Evolutionary conservation across 2,329 filamentous ascomycete species (phyloP).

Genomic region (Colletotrichum theobromicola): DNA sequence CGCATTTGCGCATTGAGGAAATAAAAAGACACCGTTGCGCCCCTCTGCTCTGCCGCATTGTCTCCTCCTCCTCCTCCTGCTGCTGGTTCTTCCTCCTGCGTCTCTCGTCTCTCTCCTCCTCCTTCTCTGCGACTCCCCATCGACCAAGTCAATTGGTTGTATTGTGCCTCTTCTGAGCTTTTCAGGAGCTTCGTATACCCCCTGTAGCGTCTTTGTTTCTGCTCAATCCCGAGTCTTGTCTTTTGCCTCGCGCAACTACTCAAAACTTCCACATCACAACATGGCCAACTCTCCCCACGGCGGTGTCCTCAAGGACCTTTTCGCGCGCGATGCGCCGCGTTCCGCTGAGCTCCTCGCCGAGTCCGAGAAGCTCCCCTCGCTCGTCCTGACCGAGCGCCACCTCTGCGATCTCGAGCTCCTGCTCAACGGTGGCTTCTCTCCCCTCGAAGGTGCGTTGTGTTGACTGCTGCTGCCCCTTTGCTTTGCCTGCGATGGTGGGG

Average conservation of each 20-base stretch:
- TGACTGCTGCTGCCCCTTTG: neutral
- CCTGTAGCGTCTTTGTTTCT: neutral
- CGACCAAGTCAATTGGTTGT: slow-evolving; percentile 14
- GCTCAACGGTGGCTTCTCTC: slow-evolving; percentile 96
- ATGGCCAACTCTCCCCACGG: slow-evolving; percentile 81
- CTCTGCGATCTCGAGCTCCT: slow-evolving; percentile 98
- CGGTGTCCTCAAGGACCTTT: slow-evolving; percentile 96
- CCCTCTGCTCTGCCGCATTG: neutral
- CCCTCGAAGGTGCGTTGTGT: slow-evolving; percentile 80
- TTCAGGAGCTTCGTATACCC: neutral
- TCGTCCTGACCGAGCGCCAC: slow-evolving; percentile 89
- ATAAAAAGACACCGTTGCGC: slow-evolving; percentile 19
- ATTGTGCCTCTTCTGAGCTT: neutral
- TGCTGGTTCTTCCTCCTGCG: neutral
- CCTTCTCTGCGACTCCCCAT: neutral
- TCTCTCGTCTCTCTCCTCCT: neutral
- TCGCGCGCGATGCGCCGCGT: slow-evolving; percentile 88
- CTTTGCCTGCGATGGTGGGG: slow-evolving; percentile 14
- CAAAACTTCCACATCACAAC: slow-evolving; percentile 38
- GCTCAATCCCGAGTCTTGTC: neutral
- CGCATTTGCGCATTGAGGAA: slow-evolving; percentile 12
- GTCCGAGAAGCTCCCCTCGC: slow-evolving; percentile 83
- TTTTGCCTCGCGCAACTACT: neutral
- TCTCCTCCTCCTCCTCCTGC: neutral
- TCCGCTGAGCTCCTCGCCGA: slow-evolving; percentile 81